Base-by-base conservation (phyloP, 2,329 filamentous ascomycete species). In the Claviceps pazoutovae region DNA sequence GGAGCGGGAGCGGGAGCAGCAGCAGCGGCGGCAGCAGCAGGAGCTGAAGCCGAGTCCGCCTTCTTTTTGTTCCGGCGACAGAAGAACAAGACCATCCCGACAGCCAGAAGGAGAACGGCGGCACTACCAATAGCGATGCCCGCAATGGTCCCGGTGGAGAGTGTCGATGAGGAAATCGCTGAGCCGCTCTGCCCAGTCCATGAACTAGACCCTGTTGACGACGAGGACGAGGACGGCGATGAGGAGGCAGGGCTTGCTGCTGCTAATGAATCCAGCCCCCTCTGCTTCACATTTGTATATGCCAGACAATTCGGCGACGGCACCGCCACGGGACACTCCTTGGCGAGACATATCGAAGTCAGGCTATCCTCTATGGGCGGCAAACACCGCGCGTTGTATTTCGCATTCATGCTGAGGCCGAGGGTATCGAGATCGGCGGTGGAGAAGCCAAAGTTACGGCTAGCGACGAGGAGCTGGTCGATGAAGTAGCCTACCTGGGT, bases 401-500 rank as follows among this genome's bases (percentile, higher is more conserved):
- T 52, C 11, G 49, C 50, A 43, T 65, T 64, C 58, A 65, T 58
- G 8, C 37, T 44, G 7, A 45, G 56, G 19, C 49, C 49, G 1
- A 64, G 52, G 5, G 58, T 59, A 14, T 54, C 16, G 2, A 55
- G 56, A 48, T 66, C 63, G 34, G 57, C 34, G 1, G 58, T 54
- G 2, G 61, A 61, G 53, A 66, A 64, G 37, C 62, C 62, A 44
- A 55, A 62, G n/a, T 58, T 56, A 30, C 51, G 52, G 44, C 57
- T 59, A 7, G 62, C 54, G 8, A 53, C 26, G 3, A 57, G 59
- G 41, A 66, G 56, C 44, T 66, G 62, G 8, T 61, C 52, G 50
- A 66, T 63, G 52, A 66, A 65, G 46, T 66, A 60, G 5, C 58
- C 61, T 7, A 64, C 52, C 23, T 65, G 55, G 1, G 57, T 59